Percentiles rank a stretch among this genome's conserved stretches.
These are phyloP conservation scores for Chrysanthemum makinoi DNA, from an alignment of 129 eudicot genomes.

Conservation along the genomic window DNA sequence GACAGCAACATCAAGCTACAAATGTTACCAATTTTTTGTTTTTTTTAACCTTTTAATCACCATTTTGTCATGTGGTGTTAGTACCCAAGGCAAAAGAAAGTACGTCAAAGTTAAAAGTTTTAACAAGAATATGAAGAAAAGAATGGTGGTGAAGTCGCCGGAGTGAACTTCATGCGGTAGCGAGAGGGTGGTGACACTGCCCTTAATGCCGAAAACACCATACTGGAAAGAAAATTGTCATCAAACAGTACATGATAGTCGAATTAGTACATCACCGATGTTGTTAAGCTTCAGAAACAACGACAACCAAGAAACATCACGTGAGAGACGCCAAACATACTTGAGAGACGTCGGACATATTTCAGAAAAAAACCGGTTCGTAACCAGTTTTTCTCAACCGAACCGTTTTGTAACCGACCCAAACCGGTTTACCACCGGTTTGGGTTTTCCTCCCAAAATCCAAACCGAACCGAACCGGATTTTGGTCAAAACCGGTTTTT, in stretches of 20 bases:
- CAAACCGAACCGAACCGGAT: too few relatives aligned
- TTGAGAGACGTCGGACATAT: too few relatives aligned
- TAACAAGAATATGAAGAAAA: slow-evolving; percentile 18
- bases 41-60: too few relatives aligned
- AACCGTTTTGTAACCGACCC: too few relatives aligned
- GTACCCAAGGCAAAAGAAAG: slow-evolving; percentile 43
- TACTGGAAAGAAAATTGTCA: slow-evolving; percentile 36
- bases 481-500: too few relatives aligned
- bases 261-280: slow-evolving; percentile 22
- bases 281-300: slow-evolving; percentile 40
- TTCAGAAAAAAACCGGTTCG: too few relatives aligned
- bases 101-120: slow-evolving; percentile 16
- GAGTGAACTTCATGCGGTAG: slow-evolving; percentile 20
- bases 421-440: too few relatives aligned
- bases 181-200: slow-evolving; percentile 44
- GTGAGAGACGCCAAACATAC: background rate
- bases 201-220: slow-evolving; percentile 63
- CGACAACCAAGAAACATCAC: background rate
- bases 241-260: background rate
- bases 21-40: too few relatives aligned
- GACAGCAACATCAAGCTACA: too few relatives aligned
- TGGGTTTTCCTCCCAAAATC: too few relatives aligned
- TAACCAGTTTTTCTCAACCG: too few relatives aligned
- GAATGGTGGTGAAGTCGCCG: slow-evolving; percentile 22
- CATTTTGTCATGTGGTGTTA: background rate